phyloP scores from a whole-genome alignment of 148 eudicot species.

The Vaccinium myrtillus region DNA sequence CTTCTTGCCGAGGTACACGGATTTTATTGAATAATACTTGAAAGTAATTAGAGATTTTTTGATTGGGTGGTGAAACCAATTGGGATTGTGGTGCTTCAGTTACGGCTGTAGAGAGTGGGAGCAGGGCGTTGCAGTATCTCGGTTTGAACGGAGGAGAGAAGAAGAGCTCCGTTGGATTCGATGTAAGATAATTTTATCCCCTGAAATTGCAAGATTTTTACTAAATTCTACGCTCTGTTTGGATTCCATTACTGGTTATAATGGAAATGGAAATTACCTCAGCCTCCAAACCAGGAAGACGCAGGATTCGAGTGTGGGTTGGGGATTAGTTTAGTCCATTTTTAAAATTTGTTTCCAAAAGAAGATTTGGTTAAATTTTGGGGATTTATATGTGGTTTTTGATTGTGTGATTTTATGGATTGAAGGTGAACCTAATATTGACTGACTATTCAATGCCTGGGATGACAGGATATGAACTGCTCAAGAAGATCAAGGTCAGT shows the following conservation, averaged over 20 bases:
- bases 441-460: conserved; percentile 96
- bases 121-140: conserved; percentile 54
- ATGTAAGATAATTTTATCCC: conserved; percentile 26
- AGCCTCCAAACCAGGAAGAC: too few species aligned
- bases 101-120: conserved; percentile 60
- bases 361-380: neutral
- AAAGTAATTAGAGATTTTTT: neutral
- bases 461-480: conserved; percentile 71
- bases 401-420: conserved; percentile 28
- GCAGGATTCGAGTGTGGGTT: too few species aligned
- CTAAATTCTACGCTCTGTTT: too few species aligned
- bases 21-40: too few species aligned
- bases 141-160: conserved; percentile 48
- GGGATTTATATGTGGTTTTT: neutral
- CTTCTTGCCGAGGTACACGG: conserved; percentile 49
- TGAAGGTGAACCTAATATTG: conserved; percentile 60
- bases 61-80: conserved; percentile 8
- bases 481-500: conserved; percentile 67
- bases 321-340: too few species aligned
- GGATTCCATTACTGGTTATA: too few species aligned
- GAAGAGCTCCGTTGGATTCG: conserved; percentile 32
- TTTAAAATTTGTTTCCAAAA: neutral
- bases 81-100: conserved; percentile 34
- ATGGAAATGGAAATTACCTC: too few species aligned
- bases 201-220: neutral